Evolutionary conservation across 2,329 filamentous ascomycete species (phyloP).

Genomic region (Penicillium italicum): DNA sequence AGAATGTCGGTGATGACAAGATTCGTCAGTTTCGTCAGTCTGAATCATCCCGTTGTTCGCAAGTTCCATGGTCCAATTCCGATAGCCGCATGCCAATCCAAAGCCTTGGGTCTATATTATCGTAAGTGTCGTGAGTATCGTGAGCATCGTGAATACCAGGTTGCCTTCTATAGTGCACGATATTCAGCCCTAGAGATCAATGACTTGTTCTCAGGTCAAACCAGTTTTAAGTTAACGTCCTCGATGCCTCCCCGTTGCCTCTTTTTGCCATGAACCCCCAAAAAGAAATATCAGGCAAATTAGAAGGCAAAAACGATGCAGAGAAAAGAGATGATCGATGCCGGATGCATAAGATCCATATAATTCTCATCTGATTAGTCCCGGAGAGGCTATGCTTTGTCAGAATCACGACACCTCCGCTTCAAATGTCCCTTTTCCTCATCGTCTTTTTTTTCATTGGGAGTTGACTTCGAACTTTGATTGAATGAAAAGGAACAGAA

Average conservation of each 20-base stretch:
- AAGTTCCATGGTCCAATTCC: conserved; percentile 25
- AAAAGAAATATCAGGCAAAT: neutral
- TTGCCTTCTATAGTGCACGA: conserved; percentile 1
- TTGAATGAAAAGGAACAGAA: neutral
- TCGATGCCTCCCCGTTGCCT: conserved; percentile 10
- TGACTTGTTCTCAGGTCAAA: neutral
- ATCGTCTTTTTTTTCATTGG: conserved; percentile 9
- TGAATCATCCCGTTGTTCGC: conserved; percentile 23
- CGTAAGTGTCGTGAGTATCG: neutral
- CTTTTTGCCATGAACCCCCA: conserved; percentile 6
- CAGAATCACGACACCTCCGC: conserved; percentile 27
- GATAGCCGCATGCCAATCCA: conserved; percentile 16
- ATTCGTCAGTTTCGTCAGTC: conserved; percentile 31
- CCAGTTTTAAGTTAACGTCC: neutral
- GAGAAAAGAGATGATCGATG: conserved; percentile 2
- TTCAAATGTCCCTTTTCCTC: conserved; percentile 20
- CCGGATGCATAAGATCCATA: conserved; percentile 7
- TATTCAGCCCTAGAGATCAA: neutral
- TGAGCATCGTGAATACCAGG: neutral
- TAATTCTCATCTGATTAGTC: conserved; percentile 14
- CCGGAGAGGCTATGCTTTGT: conserved; percentile 26
- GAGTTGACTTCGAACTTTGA: neutral
- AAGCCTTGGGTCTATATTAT: conserved; percentile 19
- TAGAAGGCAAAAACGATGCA: neutral
- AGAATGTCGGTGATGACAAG: conserved; percentile 27